Evolutionary conservation across 192 early-diverging fungal genomes (phyloP).

Genomic region (Backusella parvicylindrica): DNA sequence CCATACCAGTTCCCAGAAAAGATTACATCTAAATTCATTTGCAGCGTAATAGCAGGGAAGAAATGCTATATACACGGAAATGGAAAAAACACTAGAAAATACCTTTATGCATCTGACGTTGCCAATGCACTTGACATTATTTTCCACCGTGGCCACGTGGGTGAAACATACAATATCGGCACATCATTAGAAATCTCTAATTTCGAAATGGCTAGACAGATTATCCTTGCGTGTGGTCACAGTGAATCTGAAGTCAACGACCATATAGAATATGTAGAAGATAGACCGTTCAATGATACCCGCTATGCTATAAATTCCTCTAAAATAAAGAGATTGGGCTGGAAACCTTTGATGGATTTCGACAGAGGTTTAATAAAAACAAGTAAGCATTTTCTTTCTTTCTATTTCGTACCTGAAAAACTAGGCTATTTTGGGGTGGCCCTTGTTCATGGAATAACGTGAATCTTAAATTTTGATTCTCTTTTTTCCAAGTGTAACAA

Average conservation of each 20-base stretch:
- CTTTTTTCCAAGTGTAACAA: background rate
- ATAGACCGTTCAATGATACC: conserved; percentile 74
- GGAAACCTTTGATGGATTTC: conserved; percentile 59
- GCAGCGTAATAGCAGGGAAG: conserved; percentile 48
- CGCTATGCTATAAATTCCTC: conserved; percentile 71
- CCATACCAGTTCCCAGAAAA: conserved; percentile 84
- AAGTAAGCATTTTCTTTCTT: conserved; percentile 42
- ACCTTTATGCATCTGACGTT: conserved; percentile 70
- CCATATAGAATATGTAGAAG: conserved; percentile 67
- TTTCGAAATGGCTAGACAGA: conserved; percentile 53
- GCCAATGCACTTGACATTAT: conserved; percentile 67
- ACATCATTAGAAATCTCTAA: conserved; percentile 69
- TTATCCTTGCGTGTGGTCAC: conserved; percentile 50
- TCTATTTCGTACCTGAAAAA: background rate
- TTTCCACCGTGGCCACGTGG: conserved; percentile 59
- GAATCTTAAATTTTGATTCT: background rate
- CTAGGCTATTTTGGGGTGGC: background rate
- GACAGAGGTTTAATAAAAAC: conserved; percentile 62
- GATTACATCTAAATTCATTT: conserved; percentile 81
- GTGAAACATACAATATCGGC: conserved; percentile 82
- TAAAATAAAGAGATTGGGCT: conserved; percentile 68
- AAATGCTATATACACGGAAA: conserved; percentile 73
- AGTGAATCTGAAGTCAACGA: conserved; percentile 31
- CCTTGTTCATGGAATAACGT: background rate
- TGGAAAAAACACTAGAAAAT: conserved; percentile 68